These are phyloP conservation scores for Ormosia emarginata DNA, from an alignment of 306 rosid species.

Conservation along the genomic window DNA sequence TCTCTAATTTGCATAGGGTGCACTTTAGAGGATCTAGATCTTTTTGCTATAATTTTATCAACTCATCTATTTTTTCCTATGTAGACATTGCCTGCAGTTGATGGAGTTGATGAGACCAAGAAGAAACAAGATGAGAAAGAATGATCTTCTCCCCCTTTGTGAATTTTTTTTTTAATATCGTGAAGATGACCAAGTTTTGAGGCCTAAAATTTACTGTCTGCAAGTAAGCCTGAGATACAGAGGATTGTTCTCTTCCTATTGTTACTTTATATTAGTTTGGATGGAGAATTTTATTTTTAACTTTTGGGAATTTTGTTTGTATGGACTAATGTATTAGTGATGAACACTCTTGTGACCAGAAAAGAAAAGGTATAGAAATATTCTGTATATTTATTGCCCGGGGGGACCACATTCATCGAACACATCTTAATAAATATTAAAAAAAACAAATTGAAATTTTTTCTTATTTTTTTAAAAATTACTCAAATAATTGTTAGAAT, in stretches of 20 bases:
- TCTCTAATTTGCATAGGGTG: neutral
- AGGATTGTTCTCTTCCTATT: constrained; percentile 1
- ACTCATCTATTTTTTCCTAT: constrained; percentile 1
- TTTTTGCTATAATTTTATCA: neutral
- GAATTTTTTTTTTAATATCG: neutral
- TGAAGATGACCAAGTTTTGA: neutral
- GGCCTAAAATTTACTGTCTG: neutral
- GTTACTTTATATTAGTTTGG: neutral
- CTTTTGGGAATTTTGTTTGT: constrained; percentile 4
- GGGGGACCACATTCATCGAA: no score
- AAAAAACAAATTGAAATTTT: no score
- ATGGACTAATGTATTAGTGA: neutral
- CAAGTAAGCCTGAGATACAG: neutral
- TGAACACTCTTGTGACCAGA: neutral
- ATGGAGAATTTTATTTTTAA: neutral
- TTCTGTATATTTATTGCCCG: neutral
- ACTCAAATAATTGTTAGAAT: no score
- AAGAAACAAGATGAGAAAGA: constrained; percentile 29
- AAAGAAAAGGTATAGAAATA: neutral
- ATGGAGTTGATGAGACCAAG: constrained; percentile 30
- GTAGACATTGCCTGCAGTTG: constrained; percentile 39
- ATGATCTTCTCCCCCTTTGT: constrained; percentile 3
- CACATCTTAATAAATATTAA: no score
- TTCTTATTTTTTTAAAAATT: no score
- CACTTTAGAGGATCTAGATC: neutral